These are phyloP conservation scores for Tagetes erecta DNA, from an alignment of 129 eudicot genomes.

Conservation along the genomic window DNA sequence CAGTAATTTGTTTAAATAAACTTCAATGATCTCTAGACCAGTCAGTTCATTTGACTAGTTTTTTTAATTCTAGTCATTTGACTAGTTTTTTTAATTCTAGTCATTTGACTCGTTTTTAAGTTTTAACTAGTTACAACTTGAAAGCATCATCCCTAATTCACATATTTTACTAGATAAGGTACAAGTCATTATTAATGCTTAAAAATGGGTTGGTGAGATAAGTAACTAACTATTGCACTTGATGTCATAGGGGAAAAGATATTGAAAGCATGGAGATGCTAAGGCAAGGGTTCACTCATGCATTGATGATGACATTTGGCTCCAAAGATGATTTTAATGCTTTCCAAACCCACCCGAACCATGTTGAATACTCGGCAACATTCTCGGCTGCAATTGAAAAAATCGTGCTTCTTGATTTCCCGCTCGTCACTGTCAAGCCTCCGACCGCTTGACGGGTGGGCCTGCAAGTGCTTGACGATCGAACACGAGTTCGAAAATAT, in stretches of 20 bases:
- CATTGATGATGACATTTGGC: conserved; percentile 80
- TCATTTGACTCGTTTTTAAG: too few relatives aligned
- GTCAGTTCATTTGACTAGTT: background rate
- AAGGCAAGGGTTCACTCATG: conserved; percentile 89
- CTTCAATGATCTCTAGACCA: too few relatives aligned
- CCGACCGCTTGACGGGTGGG: conserved; percentile 14
- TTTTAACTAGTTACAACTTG: too few relatives aligned
- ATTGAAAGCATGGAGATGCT: conserved; percentile 81
- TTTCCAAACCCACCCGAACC: conserved; percentile 63
- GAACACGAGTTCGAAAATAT: background rate
- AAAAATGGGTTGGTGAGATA: background rate
- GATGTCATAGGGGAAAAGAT: conserved; percentile 72
- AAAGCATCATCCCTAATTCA: too few relatives aligned
- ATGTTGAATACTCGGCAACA: conserved; percentile 58
- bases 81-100: too few relatives aligned
- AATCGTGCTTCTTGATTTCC: conserved; percentile 84
- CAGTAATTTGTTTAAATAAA: too few relatives aligned
- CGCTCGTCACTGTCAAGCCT: conserved; percentile 58
- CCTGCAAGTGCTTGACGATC: background rate
- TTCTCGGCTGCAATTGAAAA: conserved; percentile 72
- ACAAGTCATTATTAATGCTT: background rate
- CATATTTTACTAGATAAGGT: background rate
- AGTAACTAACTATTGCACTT: background rate
- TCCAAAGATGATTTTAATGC: conserved; percentile 69
- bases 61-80: background rate